These are phyloP conservation scores for Olyra latifolia DNA, from an alignment of 176 grass and related monocot genomes.

Conservation along the genomic window DNA sequence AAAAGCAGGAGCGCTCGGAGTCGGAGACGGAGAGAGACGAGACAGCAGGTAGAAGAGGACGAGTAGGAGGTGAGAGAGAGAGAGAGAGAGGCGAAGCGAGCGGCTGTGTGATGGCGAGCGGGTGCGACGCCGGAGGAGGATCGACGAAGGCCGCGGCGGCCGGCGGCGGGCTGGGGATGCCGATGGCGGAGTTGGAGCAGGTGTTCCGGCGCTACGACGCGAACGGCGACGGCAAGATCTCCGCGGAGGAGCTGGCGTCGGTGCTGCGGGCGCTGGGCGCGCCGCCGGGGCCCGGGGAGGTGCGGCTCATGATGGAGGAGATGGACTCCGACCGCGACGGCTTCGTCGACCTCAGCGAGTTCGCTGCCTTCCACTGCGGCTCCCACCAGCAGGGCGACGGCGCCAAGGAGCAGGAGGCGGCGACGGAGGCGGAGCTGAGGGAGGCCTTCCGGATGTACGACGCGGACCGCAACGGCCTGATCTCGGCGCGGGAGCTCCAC, in stretches of 20 bases:
- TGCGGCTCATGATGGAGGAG: slow-evolving; percentile 72
- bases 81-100: background rate
- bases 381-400: background rate
- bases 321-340: slow-evolving; percentile 69
- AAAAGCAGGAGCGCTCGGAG: slow-evolving; percentile 1
- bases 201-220: slow-evolving; percentile 61
- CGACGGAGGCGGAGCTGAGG: slow-evolving; percentile 44
- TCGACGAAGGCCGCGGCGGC: background rate
- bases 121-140: background rate
- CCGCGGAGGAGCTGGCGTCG: slow-evolving; percentile 46
- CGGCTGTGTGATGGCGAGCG: slow-evolving; percentile 23
- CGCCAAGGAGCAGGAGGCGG: background rate
- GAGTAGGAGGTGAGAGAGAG: background rate
- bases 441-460: slow-evolving; percentile 65
- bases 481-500: slow-evolving; percentile 60
- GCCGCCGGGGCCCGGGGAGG: slow-evolving; percentile 38
- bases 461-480: slow-evolving; percentile 54
- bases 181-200: slow-evolving; percentile 47
- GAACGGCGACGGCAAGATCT: slow-evolving; percentile 73
- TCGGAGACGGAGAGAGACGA: background rate
- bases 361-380: slow-evolving; percentile 50
- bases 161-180: slow-evolving; percentile 20
- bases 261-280: slow-evolving; percentile 47
- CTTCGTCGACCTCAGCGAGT: slow-evolving; percentile 66
- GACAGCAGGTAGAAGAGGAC: background rate